Evolutionary conservation across 805 yeast species (phyloP).

Genomic region (Candida xiaguanensis): DNA sequence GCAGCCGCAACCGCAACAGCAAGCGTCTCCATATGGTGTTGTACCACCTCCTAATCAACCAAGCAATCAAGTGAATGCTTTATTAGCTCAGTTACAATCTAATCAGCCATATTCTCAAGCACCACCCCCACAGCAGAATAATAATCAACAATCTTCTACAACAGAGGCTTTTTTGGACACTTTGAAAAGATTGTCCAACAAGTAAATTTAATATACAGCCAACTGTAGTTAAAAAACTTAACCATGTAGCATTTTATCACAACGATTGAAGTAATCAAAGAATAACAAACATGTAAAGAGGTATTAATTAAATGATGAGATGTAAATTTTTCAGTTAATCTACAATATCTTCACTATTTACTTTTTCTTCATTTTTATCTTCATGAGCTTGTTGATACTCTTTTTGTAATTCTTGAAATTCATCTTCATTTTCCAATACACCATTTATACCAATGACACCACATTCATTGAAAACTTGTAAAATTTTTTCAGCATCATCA

Average conservation of each 20-base stretch:
- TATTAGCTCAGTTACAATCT: slow-evolving; percentile 24
- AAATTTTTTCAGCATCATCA: slow-evolving; percentile 73
- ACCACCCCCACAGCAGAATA: slow-evolving; percentile 1
- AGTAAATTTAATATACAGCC: too few relatives aligned
- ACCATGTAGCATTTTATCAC: too few relatives aligned
- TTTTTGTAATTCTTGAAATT: slow-evolving; percentile 53
- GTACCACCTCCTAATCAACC: slow-evolving; percentile 14
- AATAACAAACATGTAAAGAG: too few relatives aligned
- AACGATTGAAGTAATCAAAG: too few relatives aligned
- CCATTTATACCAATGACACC: slow-evolving; percentile 83
- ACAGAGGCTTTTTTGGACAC: slow-evolving; percentile 33
- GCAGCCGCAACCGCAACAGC: slow-evolving; percentile 8
- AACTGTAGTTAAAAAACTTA: too few relatives aligned
- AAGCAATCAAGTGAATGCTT: slow-evolving; percentile 23
- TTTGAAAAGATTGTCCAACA: slow-evolving; percentile 31
- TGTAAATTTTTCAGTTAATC: slow-evolving; percentile 16
- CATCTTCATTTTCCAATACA: slow-evolving; percentile 65
- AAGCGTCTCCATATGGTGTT: slow-evolving; percentile 12
- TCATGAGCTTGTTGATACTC: slow-evolving; percentile 21
- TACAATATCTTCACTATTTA: slow-evolving; percentile 19
- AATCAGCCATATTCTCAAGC: slow-evolving; percentile 10
- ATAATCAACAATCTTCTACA: slow-evolving; percentile 14
- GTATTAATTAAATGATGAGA: too few relatives aligned
- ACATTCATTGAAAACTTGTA: slow-evolving; percentile 73
- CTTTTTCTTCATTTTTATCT: slow-evolving; percentile 3